Conservation (phyloP, 805 yeast species). For the Saturnispora silvae region DNA sequence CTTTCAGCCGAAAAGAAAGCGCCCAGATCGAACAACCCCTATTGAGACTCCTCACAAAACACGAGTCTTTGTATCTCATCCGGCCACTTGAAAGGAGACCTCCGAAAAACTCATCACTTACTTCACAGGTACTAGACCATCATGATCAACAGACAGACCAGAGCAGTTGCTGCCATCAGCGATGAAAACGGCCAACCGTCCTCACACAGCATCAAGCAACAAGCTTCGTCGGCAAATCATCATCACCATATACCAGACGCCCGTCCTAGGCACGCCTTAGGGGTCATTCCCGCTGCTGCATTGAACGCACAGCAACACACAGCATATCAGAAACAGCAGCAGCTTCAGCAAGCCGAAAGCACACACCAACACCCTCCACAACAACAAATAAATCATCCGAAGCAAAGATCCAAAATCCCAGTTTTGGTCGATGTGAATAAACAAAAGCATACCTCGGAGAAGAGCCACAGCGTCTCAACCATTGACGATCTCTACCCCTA, state of each 20-base stretch:
- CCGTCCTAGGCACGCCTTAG: conserved; percentile 19
- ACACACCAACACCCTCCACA: conserved; percentile 4
- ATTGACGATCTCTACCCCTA: conserved; percentile 18
- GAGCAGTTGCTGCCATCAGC: no score
- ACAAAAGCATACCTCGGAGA: background rate
- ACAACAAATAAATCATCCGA: background rate
- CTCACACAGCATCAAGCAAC: no score
- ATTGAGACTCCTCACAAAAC: background rate
- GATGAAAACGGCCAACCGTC: conserved; percentile 19
- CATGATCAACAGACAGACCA: conserved; percentile 14
- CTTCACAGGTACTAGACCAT: background rate
- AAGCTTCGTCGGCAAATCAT: background rate
- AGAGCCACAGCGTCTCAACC: conserved; percentile 5
- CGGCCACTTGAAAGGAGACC: no score
- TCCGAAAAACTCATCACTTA: background rate
- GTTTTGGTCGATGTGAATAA: conserved; percentile 11
- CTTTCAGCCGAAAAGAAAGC: no score
- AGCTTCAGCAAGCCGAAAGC: conserved; percentile 1
- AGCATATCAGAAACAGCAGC: conserved; percentile 5
- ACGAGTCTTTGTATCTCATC: background rate
- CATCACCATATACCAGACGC: conserved; percentile 3
- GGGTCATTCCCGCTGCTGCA: conserved; percentile 21
- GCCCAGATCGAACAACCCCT: no score
- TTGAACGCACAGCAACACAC: conserved; percentile 14
- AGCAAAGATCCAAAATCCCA: conserved; percentile 12